phyloP scores from a whole-genome alignment of 305 asterid species.

The Ajuga reptans region DNA sequence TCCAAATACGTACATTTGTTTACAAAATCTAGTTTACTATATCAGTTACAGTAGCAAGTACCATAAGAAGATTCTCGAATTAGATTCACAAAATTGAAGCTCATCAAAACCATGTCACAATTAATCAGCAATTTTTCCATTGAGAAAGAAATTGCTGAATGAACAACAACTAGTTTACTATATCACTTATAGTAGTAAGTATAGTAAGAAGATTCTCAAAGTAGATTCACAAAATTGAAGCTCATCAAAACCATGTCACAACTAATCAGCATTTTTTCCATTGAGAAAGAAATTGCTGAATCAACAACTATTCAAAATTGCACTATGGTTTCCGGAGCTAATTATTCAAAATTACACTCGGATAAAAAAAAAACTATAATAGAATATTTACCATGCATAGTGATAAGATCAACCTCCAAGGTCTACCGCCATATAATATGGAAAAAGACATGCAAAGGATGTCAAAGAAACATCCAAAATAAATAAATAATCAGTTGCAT shows the following conservation, averaged over 20 bases:
- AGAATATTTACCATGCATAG: background rate
- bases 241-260: background rate
- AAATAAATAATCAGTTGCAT: background rate
- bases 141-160: background rate
- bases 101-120: background rate
- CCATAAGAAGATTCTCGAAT: no score
- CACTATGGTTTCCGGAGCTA: background rate
- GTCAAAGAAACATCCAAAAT: background rate
- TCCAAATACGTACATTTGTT: background rate
- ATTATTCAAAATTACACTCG: no score
- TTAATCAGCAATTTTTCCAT: no score
- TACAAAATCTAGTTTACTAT: no score
- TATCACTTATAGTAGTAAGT: no score
- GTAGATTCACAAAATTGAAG: background rate
- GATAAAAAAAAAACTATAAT: no score
- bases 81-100: no score
- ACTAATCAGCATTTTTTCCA: no score
- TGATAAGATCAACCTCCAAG: background rate
- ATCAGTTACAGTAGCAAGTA: no score
- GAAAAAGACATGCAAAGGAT: background rate
- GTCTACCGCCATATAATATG: slow-evolving; percentile 3
- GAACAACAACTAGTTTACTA: no score
- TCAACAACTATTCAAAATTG: no score
- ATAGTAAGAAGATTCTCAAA: no score
- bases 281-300: background rate